Evolutionary conservation across 108 stramenopile genomes (phyloP).

Genomic region (Cyclostephanos tholiformis): DNA sequence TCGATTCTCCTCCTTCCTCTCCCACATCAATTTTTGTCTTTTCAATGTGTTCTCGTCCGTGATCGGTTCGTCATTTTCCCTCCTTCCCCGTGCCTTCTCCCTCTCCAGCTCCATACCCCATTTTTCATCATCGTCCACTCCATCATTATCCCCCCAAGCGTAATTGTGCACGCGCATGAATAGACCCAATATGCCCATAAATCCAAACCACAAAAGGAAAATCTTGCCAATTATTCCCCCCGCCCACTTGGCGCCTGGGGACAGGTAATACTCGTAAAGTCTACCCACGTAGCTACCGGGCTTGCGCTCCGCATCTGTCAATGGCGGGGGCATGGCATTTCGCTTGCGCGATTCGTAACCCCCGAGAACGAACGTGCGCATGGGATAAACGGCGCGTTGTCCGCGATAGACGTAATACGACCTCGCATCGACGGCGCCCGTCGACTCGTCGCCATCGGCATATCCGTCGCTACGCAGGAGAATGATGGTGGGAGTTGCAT

Average conservation of each 20-base stretch:
- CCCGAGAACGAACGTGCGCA: conserved; percentile 36
- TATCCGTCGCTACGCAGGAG: conserved; percentile 40
- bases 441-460: not conserved
- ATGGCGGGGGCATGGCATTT: conserved; percentile 26
- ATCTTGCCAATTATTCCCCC: conserved; percentile 23
- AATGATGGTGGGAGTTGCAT: conserved; percentile 45
- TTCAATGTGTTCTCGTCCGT: conserved; percentile 13
- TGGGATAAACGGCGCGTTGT: conserved; percentile 38
- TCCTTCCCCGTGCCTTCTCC: conserved; percentile 18
- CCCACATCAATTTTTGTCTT: conserved; percentile 34
- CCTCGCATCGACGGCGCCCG: conserved; percentile 29
- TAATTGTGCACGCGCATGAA: conserved; percentile 48
- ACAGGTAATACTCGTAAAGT: conserved; percentile 13
- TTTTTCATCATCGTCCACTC: conserved; percentile 8
- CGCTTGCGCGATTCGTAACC: conserved; percentile 22
- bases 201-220: conserved; percentile 31
- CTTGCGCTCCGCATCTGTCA: conserved; percentile 24
- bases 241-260: conserved; percentile 22
- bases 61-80: conserved; percentile 5
- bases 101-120: conserved; percentile 14
- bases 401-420: conserved; percentile 37
- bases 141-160: conserved; percentile 35
- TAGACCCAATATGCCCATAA: conserved; percentile 31
- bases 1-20: conserved; percentile 33
- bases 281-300: conserved; percentile 5